Evolutionary conservation across 1,284 basidiomycete genomes (phyloP), one percentile per base, ranked within the genome.

Genomic region (Xerocomus amazonicus): DNA sequence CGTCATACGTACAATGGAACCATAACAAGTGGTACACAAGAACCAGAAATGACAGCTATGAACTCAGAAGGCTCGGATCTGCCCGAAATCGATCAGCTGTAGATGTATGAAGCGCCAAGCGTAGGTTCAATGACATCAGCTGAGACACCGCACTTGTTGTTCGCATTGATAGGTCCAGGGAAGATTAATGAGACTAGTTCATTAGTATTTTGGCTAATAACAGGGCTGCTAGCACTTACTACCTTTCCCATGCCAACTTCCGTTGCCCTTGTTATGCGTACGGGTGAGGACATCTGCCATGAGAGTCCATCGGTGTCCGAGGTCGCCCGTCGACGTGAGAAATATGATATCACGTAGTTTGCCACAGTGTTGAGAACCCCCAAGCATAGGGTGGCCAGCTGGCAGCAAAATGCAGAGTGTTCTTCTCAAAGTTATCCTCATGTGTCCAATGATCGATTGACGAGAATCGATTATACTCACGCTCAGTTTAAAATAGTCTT

Each of bases 1-100:
- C 58, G 59, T 62, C 59, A 62, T 63, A 37, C 33, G 17, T 9
- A 12, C 28, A 45, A 35, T 36, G 47, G 17, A 32, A 31, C 38
- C 40, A 53, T 27, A 34, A 39, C 44, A 51, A 17, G 39, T 48
- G 19, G 23, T 42, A 26, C 40, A 45, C 31, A 29, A 47, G 19
- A 29, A 16, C 45, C 35, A 31, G 34, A 35, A 5, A 28, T 33
- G 35, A 29, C 31, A 9, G 36, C 40, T 36, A 8, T 37, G 35
- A 37, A 47, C 27, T 40, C 27, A 28, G 28, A 44, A 43, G 32
- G 9, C 28, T 53, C 36, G 48, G 38, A 17, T 42, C 39, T 27
- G 37, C 29, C 41, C 26, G 35, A 40, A 34, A 48, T 27, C 19
- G 42, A 53, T 56, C 42, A n/a, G n/a, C 39, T 36, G n/a, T 26